These are phyloP conservation scores for Fagus sylvatica DNA, from an alignment of 306 rosid species.

Conservation along the genomic window DNA sequence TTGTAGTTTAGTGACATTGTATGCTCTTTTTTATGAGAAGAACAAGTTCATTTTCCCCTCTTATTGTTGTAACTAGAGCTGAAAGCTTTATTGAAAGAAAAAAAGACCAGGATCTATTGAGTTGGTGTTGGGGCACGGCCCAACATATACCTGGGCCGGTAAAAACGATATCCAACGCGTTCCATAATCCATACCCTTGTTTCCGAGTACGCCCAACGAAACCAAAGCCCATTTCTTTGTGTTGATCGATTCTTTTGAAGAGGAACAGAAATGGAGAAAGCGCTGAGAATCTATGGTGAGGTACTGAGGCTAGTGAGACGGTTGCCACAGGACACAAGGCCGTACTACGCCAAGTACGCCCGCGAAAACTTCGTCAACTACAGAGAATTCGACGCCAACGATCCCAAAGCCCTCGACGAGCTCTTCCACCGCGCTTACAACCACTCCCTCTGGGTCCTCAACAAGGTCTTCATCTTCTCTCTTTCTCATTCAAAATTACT, in stretches of 20 bases:
- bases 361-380: constrained; percentile 75
- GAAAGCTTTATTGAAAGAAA: no score
- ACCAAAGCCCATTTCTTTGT: neutral
- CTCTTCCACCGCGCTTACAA: constrained; percentile 53
- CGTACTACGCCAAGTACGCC: constrained; percentile 63
- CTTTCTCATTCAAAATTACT: neutral
- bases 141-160: no score
- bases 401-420: constrained; percentile 42
- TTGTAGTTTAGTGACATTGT: no score
- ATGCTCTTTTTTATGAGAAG: no score
- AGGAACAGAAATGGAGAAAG: constrained; percentile 53
- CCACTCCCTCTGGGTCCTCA: constrained; percentile 83
- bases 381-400: constrained; percentile 41
- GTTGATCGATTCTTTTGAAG: neutral
- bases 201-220: no score
- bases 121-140: no score
- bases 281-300: constrained; percentile 66
- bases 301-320: constrained; percentile 59
- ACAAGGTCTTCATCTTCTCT: constrained; percentile 44
- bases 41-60: no score
- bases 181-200: neutral
- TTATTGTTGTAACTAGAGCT: no score
- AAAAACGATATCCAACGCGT: neutral
- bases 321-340: constrained; percentile 52
- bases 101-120: no score